Evolutionary conservation across 768 basidiomycete species (phyloP), one percentile per base, ranked within the genome.

Genomic region (Tricholoma flavovirens): DNA sequence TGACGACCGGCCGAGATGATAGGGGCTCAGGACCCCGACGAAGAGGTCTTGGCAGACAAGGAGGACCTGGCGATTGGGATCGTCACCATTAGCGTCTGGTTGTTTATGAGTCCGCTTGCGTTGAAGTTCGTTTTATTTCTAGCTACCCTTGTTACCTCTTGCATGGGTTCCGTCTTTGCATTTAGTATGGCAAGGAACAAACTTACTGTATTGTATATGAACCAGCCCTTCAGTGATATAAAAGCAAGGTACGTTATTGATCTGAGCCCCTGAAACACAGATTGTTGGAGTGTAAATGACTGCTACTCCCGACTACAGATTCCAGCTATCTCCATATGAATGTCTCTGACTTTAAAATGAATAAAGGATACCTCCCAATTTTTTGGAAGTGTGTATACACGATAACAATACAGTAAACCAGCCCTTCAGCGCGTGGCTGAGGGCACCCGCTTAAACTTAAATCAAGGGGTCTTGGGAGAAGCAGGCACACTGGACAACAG

Each of bases 1-100:
- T 81, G 36, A 82, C 84, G 19, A 68, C 75, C 54, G 72, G 75
- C 9, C 79, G 82, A 38, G 83, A 82, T 24, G 84, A 87, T 35
- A 78, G 84, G 53, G 68, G 71, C 19, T 56, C 71, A 35, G 71
- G 76, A 60, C 69, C 75, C n/a, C 71, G 85, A 63, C 79, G 84
- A 64, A 71, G 83, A 59, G 72, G 73, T 61, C 77, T 80, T 60
- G 79, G 80, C 51, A 76, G 79, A 54, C 69, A 75, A 63, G 67
- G 75, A 61, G 64, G 68, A 63, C 62, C 71, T 21, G 68, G 67
- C 8, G 86, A 87, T 59, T 87, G 83, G 82, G 76, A 82, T 61
- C 75, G 78, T 51, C 76, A 76, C 67, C 81, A 81, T 63, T 78
- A 51, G 66, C 55, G 1, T 48, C 26, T 12, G 14, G 24, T 29